phyloP scores from a whole-genome alignment of 805 yeast genomes.

The Clavispora fructus region DNA sequence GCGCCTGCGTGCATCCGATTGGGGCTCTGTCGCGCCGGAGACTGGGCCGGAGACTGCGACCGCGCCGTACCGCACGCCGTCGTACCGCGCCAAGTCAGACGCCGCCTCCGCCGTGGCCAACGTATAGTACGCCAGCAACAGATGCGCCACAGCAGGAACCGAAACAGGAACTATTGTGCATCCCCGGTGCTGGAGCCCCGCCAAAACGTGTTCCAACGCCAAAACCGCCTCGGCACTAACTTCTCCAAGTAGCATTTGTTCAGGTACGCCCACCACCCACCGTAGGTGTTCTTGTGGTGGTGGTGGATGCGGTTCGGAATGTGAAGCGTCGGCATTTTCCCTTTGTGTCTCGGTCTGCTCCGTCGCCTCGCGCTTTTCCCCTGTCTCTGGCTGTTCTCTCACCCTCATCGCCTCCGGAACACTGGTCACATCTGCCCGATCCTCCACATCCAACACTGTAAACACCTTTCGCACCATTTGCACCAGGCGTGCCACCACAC shows the following conservation, averaged over 20 bases:
- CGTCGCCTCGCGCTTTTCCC: background rate
- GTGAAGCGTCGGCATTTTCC: no score
- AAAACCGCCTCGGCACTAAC: slow-evolving; percentile 42
- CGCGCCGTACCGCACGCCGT: slow-evolving; percentile 82
- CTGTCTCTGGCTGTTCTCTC: slow-evolving; percentile 7
- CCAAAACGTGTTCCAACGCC: slow-evolving; percentile 44
- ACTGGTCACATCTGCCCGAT: slow-evolving; percentile 77
- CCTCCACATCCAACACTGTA: slow-evolving; percentile 52
- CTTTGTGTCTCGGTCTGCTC: no score
- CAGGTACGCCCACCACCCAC: slow-evolving; percentile 61
- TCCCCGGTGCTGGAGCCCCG: slow-evolving; percentile 41
- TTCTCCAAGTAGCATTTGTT: slow-evolving; percentile 57
- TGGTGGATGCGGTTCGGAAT: no score
- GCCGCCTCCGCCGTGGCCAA: slow-evolving; percentile 91
- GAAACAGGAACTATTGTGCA: slow-evolving; percentile 59
- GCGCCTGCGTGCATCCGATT: slow-evolving; percentile 23
- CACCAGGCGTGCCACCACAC: slow-evolving; percentile 58
- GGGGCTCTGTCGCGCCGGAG: no score
- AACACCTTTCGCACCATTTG: slow-evolving; percentile 45
- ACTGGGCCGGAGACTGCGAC: background rate
- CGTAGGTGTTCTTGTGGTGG: no score
- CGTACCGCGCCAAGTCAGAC: slow-evolving; percentile 84
- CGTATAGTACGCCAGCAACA: slow-evolving; percentile 81
- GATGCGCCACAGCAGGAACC: slow-evolving; percentile 58
- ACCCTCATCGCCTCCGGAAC: slow-evolving; percentile 34